Evolutionary conservation across 2,329 filamentous ascomycete genomes (phyloP), one percentile per base, ranked within the genome.

Genomic region (Talaromyces sp.): DNA sequence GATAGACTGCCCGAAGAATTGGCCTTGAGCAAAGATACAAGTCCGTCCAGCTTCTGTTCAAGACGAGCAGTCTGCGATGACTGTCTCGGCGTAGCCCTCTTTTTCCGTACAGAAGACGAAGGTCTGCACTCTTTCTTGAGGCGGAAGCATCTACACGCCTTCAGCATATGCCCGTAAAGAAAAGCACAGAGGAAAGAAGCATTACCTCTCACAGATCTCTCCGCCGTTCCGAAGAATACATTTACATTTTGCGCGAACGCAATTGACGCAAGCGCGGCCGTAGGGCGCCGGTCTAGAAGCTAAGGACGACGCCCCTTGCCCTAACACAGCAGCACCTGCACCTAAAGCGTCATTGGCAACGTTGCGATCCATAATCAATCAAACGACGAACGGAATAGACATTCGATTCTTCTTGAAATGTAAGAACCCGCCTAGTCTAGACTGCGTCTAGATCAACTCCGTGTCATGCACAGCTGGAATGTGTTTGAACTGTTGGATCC

Each of bases 101-200:
- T 72, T 48, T 71, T 73, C 39, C 77, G 72, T 8, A 74, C 66
- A 28, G 75, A 68, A 23, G 68, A 63, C 11, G 76, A 71, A 5
- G 77, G 76, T 4, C 71, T 69, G 64, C 80, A 81, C 35, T 75
- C 67, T 65, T 77, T 78, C n/a, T 75, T 72, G 1, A 81, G 66
- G 4, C 79, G 78, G 58, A 74, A 69, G 56, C 80, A 82, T 60
- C 80, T 76, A 39, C 9, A 16, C 14, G 39, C 16, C 21, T n/a
- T 60, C 37, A 40, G 44, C 50, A 55, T 50, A 7, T 23, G 18
- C 31, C n/a, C n/a, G n/a, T n/a, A n/a, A n/a, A n/a, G n/a, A n/a
- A n/a, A 48, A 28, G 9, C 18, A 40, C 16, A 23, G 4, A 5
- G 23, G 8, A 40, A 23, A 35, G 6, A 18, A 1, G 0, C 23